Percentiles rank a stretch among this genome's conserved stretches.
phyloP scores from a whole-genome alignment of 176 grass and related monocot species.

The Aegilops tauschii region DNA sequence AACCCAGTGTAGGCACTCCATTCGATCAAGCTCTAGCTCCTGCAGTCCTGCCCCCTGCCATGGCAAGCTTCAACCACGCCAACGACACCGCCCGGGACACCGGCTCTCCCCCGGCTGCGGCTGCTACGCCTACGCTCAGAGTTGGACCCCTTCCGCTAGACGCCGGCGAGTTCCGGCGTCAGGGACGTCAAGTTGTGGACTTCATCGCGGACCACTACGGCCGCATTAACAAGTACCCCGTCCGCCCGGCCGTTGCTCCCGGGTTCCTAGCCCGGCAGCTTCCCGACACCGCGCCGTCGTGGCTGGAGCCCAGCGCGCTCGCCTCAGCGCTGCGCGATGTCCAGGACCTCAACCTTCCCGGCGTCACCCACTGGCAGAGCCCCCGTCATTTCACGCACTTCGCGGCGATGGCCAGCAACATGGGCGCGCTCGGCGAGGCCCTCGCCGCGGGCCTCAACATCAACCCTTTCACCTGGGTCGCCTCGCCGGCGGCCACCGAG shows the following conservation, averaged over 20 bases:
- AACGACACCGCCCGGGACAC: too few species aligned
- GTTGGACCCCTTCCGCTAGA: constrained; percentile 10
- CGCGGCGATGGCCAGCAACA: neutral
- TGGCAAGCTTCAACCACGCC: too few species aligned
- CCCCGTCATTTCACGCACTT: neutral
- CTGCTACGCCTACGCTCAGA: neutral
- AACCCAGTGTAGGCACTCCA: too few species aligned
- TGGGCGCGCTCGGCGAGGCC: neutral
- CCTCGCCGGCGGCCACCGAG: constrained; percentile 57
- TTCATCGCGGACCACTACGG: constrained; percentile 67
- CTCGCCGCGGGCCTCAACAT: neutral
- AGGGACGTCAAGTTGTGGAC: constrained; percentile 34
- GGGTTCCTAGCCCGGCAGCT: constrained; percentile 34
- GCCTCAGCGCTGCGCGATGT: neutral
- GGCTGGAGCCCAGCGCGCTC: neutral
- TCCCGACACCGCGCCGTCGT: constrained; percentile 5
- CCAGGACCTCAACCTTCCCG: neutral
- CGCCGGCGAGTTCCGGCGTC: constrained; percentile 33
- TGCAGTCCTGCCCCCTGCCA: too few species aligned
- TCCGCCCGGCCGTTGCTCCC: constrained; percentile 31
- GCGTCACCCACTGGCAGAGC: constrained; percentile 5
- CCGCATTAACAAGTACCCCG: constrained; percentile 35
- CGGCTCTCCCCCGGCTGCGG: neutral
- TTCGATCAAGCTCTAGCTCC: too few species aligned
- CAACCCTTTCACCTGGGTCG: constrained; percentile 40